Percentiles rank a stretch among this genome's conserved stretches.
Conservation (phyloP, 768 basidiomycete species). For the Cystofilobasidium ferigula region DNA sequence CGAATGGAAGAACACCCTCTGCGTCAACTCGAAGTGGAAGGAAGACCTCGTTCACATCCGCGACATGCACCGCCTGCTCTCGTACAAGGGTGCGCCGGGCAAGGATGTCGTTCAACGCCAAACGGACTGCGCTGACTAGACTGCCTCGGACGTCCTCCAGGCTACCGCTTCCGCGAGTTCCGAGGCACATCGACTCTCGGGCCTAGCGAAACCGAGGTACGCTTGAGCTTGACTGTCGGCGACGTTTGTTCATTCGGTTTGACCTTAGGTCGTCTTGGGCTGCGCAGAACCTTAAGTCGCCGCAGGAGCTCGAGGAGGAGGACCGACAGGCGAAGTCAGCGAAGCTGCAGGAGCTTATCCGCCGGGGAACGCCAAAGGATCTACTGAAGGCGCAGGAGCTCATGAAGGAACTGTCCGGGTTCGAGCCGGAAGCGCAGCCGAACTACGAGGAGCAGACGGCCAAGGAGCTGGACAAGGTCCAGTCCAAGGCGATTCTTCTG, state of each 20-base stretch:
- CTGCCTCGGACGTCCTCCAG: slow-evolving; percentile 27
- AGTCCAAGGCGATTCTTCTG: slow-evolving; percentile 85
- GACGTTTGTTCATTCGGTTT: neutral
- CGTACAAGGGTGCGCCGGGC: slow-evolving; percentile 75
- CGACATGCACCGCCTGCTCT: slow-evolving; percentile 90
- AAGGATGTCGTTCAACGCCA: too few relatives aligned
- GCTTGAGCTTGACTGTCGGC: slow-evolving; percentile 11
- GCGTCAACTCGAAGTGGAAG: slow-evolving; percentile 76
- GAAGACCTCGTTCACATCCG: slow-evolving; percentile 93
- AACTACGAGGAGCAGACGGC: slow-evolving; percentile 86
- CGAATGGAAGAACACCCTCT: slow-evolving; percentile 89
- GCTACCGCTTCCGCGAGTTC: slow-evolving; percentile 43
- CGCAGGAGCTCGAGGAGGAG: slow-evolving; percentile 90
- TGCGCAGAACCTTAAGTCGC: slow-evolving; percentile 72
- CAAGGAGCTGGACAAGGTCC: slow-evolving; percentile 82
- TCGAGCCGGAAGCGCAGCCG: slow-evolving; percentile 85
- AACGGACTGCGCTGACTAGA: too few relatives aligned
- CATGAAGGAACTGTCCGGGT: slow-evolving; percentile 90
- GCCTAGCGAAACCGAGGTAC: slow-evolving; percentile 40
- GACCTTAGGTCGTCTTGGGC: neutral
- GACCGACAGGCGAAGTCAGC: slow-evolving; percentile 90
- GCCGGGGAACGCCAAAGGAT: slow-evolving; percentile 89
- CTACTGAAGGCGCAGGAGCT: slow-evolving; percentile 90
- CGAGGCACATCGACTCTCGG: slow-evolving; percentile 34
- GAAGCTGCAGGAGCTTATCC: slow-evolving; percentile 95